Conservation (phyloP, 306 rosid species). For the Glycine soja region DNA sequence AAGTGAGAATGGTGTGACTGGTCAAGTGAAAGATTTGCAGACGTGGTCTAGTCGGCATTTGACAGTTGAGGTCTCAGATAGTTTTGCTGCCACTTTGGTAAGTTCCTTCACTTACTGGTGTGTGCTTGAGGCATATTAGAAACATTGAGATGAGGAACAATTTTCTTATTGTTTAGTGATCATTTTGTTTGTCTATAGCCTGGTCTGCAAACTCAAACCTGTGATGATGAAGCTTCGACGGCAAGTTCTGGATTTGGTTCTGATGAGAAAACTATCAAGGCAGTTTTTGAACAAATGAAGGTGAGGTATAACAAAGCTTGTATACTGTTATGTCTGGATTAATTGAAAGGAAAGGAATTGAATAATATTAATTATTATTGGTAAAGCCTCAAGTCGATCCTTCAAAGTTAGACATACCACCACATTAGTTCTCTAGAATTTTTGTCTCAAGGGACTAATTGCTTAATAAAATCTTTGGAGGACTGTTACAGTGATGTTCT, state of each 20-base stretch:
- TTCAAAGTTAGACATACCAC: not conserved
- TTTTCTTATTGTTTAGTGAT: conserved; percentile 38
- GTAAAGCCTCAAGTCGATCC: not conserved
- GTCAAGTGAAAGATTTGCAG: conserved; percentile 52
- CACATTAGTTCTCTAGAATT: not conserved
- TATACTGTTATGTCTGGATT: not conserved
- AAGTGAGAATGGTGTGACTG: conserved; percentile 50
- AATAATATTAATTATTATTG: not conserved
- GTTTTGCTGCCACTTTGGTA: conserved; percentile 59
- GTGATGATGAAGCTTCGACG: conserved; percentile 62
- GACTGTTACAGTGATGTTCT: not conserved
- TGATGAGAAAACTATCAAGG: conserved; percentile 69
- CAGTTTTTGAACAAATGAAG: conserved; percentile 73
- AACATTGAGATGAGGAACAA: conserved; percentile 8
- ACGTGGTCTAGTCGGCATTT: conserved; percentile 70
- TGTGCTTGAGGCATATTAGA: conserved; percentile 30
- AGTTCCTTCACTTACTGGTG: conserved; percentile 33
- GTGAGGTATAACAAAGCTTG: conserved; percentile 45
- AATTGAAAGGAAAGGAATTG: not conserved
- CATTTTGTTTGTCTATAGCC: conserved; percentile 52
- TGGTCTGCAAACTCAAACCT: conserved; percentile 43
- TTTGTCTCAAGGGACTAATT: not conserved
- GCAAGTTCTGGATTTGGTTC: conserved; percentile 69
- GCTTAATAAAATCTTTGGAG: not conserved
- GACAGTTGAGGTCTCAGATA: conserved; percentile 46